Evolutionary conservation across 306 rosid genomes (phyloP).

Genomic region (Malus sylvestris): DNA sequence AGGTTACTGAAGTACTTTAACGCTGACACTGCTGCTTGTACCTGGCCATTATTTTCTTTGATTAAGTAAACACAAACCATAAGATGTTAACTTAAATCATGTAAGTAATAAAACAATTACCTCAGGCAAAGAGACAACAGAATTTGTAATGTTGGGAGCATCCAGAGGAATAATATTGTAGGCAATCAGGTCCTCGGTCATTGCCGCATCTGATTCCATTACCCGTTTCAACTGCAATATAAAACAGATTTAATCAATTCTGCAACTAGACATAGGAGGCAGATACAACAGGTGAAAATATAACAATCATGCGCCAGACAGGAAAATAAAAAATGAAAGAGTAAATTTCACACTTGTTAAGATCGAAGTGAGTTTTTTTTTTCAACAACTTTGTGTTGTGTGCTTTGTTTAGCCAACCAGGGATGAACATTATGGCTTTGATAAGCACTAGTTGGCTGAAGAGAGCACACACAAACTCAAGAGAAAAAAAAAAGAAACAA

Average conservation of each 20-base stretch:
- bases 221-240: constrained; percentile 61
- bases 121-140: constrained; percentile 56
- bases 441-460: background rate
- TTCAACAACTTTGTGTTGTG: background rate
- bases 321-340: background rate
- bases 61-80: constrained; percentile 8
- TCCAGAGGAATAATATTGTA: constrained; percentile 89
- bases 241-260: background rate
- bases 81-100: constrained; percentile 1
- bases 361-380: background rate
- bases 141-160: constrained; percentile 66
- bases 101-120: constrained; percentile 29
- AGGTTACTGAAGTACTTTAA: constrained; percentile 56
- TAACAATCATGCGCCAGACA: background rate
- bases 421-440: background rate
- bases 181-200: constrained; percentile 80
- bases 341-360: background rate
- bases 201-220: constrained; percentile 83
- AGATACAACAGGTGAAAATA: background rate
- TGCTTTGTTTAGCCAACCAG: background rate
- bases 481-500: background rate
- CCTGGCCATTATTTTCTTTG: constrained; percentile 38
- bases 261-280: background rate
- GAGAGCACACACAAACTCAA: background rate
- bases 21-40: constrained; percentile 76